A percentile compares a stretch with the other conserved stretches of the same genome.
These are phyloP conservation scores for Ramularia endophylla DNA, from an alignment of 2,329 filamentous ascomycete species.

Conservation along the genomic window DNA sequence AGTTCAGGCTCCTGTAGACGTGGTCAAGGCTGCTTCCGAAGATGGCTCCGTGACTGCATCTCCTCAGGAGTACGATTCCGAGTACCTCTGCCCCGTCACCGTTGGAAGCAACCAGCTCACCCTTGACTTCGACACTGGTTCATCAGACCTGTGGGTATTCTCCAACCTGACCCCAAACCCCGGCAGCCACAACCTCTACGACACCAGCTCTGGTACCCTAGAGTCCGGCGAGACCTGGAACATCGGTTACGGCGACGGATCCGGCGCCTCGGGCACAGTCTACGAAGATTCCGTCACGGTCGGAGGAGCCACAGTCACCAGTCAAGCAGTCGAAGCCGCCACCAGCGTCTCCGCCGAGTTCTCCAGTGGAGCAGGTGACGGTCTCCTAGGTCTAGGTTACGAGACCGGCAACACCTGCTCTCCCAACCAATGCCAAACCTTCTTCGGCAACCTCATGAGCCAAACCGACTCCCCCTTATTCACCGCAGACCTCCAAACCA, in stretches of 20 bases:
- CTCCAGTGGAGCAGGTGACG: conserved; percentile 46
- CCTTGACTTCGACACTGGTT: background rate
- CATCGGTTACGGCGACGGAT: conserved; percentile 61
- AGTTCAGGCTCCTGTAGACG: too few relatives aligned
- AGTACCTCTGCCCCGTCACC: too few relatives aligned
- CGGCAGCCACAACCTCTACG: conserved; percentile 55
- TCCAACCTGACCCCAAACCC: conserved; percentile 6
- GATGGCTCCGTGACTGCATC: too few relatives aligned
- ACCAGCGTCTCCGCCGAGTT: conserved; percentile 49
- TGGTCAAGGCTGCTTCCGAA: too few relatives aligned
- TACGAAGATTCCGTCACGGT: conserved; percentile 58
- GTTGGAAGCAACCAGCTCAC: too few relatives aligned
- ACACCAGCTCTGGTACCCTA: conserved; percentile 34
- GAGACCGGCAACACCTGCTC: conserved; percentile 50
- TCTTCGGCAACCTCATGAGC: conserved; percentile 50
- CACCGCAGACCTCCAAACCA: conserved; percentile 50
- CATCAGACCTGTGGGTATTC: background rate
- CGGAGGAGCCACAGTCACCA: conserved; percentile 49
- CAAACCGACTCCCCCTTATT: conserved; percentile 48
- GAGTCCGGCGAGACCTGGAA: conserved; percentile 49
- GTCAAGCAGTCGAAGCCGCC: conserved; percentile 60
- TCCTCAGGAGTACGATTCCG: too few relatives aligned
- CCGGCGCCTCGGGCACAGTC: conserved; percentile 55
- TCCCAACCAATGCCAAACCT: conserved; percentile 46
- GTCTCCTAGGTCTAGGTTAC: conserved; percentile 53